A percentile compares a stretch with the other conserved stretches of the same genome.
These are phyloP conservation scores for Pythium brassicae DNA, from an alignment of 352 stramenopile species.

Conservation along the genomic window DNA sequence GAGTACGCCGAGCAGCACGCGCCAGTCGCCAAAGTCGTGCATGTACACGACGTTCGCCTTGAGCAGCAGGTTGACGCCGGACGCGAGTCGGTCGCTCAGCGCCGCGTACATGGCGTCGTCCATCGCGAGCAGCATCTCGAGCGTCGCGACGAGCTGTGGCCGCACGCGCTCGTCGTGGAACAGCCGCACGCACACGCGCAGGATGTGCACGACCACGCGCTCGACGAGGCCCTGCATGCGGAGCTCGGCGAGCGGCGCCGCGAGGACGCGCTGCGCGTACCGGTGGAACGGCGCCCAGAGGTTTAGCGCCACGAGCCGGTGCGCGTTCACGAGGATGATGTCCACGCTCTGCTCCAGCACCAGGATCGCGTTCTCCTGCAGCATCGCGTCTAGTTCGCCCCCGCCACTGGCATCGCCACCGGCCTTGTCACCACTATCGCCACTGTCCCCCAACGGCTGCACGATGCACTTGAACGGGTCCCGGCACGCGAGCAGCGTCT, in stretches of 20 bases:
- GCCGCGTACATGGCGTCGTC: constrained; percentile 79
- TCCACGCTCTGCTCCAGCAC: constrained; percentile 82
- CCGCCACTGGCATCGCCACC: too few species aligned
- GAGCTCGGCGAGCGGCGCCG: constrained; percentile 66
- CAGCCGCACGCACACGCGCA: constrained; percentile 80
- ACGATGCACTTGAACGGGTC: constrained; percentile 80
- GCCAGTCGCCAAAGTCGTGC: constrained; percentile 79
- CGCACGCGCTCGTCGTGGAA: constrained; percentile 84
- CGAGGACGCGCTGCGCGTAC: constrained; percentile 74
- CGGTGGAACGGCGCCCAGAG: constrained; percentile 80
- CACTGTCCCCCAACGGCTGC: constrained; percentile 20
- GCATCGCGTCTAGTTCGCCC: constrained; percentile 68
- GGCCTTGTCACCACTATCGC: too few species aligned
- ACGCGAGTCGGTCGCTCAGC: constrained; percentile 74
- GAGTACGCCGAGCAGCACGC: constrained; percentile 68
- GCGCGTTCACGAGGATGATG: constrained; percentile 80
- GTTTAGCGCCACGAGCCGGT: constrained; percentile 66
- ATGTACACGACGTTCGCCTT: constrained; percentile 89
- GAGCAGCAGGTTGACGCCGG: constrained; percentile 77
- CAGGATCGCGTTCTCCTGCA: constrained; percentile 87
- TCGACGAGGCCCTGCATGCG: constrained; percentile 77
- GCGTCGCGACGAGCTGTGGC: constrained; percentile 75
- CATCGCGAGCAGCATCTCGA: constrained; percentile 70
- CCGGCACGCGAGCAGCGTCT: constrained; percentile 69
- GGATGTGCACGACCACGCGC: constrained; percentile 80